Percentiles rank a stretch among this genome's conserved stretches.
phyloP scores from a whole-genome alignment of 2,329 filamentous ascomycete genomes.

The Pestalotiopsis sp. region DNA sequence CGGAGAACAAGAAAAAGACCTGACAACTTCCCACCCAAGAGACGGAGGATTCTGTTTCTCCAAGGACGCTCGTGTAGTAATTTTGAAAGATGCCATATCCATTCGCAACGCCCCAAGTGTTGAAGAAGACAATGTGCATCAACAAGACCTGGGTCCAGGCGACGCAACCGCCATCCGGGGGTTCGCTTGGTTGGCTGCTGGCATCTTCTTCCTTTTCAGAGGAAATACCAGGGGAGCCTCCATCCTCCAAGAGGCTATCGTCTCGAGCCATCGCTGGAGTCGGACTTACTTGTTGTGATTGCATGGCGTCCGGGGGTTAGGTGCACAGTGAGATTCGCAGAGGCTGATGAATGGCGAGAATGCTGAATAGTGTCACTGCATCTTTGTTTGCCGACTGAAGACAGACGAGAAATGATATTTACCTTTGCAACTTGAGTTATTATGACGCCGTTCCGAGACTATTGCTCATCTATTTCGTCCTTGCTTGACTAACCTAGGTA shows the following conservation, averaged over 20 bases:
- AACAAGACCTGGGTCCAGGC: conserved; percentile 48
- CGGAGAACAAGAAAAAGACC: conserved; percentile 52
- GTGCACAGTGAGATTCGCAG: neutral
- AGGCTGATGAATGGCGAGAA: neutral
- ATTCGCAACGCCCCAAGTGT: conserved; percentile 44
- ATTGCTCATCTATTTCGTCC: neutral
- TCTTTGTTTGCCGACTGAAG: neutral
- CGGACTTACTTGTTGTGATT: neutral
- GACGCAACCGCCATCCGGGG: conserved; percentile 29
- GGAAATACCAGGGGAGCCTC: neutral
- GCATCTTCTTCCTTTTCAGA: neutral
- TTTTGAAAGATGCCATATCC: conserved; percentile 55
- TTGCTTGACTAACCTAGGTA: neutral
- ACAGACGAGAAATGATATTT: neutral
- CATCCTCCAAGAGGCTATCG: neutral
- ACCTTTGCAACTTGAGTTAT: neutral
- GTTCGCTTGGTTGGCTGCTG: neutral
- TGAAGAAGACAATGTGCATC: conserved; percentile 48
- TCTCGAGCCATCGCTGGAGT: neutral
- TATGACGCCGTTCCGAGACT: neutral
- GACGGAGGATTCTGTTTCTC: conserved; percentile 45
- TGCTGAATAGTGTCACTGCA: neutral
- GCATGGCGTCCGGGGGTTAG: neutral
- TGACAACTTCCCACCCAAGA: conserved; percentile 56
- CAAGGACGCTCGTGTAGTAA: conserved; percentile 45